phyloP scores from a whole-genome alignment of 805 yeast genomes.

The Cyberlindnera meyerae region DNA sequence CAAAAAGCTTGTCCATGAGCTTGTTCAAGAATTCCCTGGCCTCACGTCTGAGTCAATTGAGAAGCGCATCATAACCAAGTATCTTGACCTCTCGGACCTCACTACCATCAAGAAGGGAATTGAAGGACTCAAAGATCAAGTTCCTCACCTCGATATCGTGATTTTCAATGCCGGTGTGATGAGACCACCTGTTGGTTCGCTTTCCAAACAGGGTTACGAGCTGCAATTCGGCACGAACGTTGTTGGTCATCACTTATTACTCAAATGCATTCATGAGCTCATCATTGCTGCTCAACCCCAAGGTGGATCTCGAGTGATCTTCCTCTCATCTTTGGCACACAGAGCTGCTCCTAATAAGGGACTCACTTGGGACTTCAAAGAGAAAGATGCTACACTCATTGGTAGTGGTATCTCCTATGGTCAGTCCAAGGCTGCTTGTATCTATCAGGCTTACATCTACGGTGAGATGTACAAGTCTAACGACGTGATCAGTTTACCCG shows the following conservation, averaged over 20 bases:
- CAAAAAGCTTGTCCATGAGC: conserved; percentile 23
- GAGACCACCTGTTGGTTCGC: conserved; percentile 32
- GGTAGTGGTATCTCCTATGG: conserved; percentile 23
- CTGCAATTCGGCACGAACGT: conserved; percentile 42
- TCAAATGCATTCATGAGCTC: conserved; percentile 35
- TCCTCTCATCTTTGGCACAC: conserved; percentile 40
- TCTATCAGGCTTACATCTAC: conserved; percentile 35
- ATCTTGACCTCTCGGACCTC: conserved; percentile 37
- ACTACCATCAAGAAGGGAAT: conserved; percentile 34
- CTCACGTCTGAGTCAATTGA: conserved; percentile 11
- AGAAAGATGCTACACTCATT: conserved; percentile 1
- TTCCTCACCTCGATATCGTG: conserved; percentile 31
- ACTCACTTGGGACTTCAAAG: conserved; percentile 29
- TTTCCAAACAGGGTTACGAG: conserved; percentile 42
- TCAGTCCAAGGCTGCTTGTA: conserved; percentile 39
- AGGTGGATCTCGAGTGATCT: conserved; percentile 35
- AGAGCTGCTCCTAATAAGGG: conserved; percentile 29
- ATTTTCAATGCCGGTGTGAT: conserved; percentile 44
- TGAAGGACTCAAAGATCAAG: conserved; percentile 24
- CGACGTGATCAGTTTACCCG: conserved; percentile 31
- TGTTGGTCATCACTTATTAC: conserved; percentile 42
- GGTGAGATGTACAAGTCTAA: conserved; percentile 23
- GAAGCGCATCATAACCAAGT: conserved; percentile 22
- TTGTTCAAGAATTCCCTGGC: conserved; percentile 16
- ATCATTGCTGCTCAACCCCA: conserved; percentile 29